phyloP scores from a whole-genome alignment of 1,139 yeast species.

The Geotrichum bryndzae region DNA sequence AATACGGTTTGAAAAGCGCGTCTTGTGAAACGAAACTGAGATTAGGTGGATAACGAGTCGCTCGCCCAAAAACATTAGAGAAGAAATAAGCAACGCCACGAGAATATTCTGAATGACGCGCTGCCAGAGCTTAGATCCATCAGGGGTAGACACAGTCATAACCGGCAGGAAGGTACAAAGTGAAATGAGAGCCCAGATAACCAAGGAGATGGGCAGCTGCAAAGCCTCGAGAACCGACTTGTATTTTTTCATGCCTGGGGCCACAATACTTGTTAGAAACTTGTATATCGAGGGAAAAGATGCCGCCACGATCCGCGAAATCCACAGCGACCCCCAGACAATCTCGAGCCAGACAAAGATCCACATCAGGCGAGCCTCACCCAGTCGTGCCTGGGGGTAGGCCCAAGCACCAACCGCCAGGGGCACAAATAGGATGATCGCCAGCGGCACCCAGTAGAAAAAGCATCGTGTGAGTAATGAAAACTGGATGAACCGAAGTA shows the following conservation, averaged over 20 bases:
- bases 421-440: conserved; percentile 36
- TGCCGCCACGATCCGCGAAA: conserved; percentile 33
- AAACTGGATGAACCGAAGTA: neutral
- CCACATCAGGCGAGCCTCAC: conserved; percentile 37
- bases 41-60: conserved; percentile 36
- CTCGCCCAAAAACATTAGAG: conserved; percentile 36
- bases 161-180: conserved; percentile 37
- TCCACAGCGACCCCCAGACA: conserved; percentile 37
- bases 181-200: conserved; percentile 33
- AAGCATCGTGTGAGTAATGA: conserved; percentile 20
- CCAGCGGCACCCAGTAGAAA: conserved; percentile 38
- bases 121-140: conserved; percentile 34
- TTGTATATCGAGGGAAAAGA: conserved; percentile 30
- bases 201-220: conserved; percentile 33
- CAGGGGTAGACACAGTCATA: conserved; percentile 26
- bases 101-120: conserved; percentile 33
- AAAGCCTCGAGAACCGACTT: conserved; percentile 34
- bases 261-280: conserved; percentile 31
- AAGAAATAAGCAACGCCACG: conserved; percentile 36
- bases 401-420: conserved; percentile 38
- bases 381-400: conserved; percentile 28
- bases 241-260: conserved; percentile 34
- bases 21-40: conserved; percentile 38
- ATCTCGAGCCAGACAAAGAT: conserved; percentile 39
- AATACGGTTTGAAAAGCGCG: conserved; percentile 37